These are phyloP conservation scores for Avena sativa DNA, from an alignment of 176 grass and related monocot genomes.

Conservation along the genomic window DNA sequence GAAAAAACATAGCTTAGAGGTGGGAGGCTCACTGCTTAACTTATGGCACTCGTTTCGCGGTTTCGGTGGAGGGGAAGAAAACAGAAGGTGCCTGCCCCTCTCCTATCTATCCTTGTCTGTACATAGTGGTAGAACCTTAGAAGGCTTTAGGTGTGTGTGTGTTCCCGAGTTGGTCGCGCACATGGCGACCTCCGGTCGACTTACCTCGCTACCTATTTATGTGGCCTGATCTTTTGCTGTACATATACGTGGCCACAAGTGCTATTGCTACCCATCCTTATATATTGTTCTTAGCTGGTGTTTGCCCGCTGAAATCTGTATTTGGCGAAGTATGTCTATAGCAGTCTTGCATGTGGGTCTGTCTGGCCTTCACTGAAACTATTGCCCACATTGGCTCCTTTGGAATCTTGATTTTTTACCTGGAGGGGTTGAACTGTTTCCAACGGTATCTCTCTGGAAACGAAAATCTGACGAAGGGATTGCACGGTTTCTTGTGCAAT, in stretches of 20 bases:
- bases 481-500: too few species aligned
- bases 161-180: conserved; percentile 10
- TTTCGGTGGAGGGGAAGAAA: conserved; percentile 22
- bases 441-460: too few species aligned
- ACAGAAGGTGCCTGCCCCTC: conserved; percentile 5
- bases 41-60: background rate
- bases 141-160: conserved; percentile 38
- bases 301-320: background rate
- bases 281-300: background rate
- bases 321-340: background rate
- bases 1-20: conserved; percentile 34
- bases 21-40: conserved; percentile 43
- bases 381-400: background rate
- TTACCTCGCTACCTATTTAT: conserved; percentile 20
- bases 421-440: background rate
- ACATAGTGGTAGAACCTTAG: conserved; percentile 32
- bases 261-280: background rate
- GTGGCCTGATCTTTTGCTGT: conserved; percentile 23
- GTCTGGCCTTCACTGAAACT: background rate
- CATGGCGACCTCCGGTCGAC: conserved; percentile 28
- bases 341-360: background rate
- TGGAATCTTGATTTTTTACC: background rate
- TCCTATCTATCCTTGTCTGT: conserved; percentile 39
- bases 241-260: conserved; percentile 48
- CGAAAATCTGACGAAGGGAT: too few species aligned